These are phyloP conservation scores for Neurospora hispaniola DNA, from an alignment of 495 filamentous ascomycete species.

Conservation along the genomic window DNA sequence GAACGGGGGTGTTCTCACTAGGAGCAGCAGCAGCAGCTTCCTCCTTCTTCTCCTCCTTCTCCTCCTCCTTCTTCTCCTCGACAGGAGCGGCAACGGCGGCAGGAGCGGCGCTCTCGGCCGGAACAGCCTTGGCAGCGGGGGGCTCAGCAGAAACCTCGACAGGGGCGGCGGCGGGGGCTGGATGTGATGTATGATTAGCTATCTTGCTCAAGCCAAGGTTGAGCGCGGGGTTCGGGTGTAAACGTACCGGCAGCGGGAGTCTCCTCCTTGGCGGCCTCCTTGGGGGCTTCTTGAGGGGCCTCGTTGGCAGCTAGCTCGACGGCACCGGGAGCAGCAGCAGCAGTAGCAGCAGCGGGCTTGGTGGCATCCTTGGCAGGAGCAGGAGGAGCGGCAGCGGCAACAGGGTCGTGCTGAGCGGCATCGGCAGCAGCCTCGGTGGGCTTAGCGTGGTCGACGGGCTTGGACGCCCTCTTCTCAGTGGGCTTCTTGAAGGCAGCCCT, in stretches of 20 bases:
- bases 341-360: background rate
- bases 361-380: constrained; percentile 4
- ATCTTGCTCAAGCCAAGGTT: background rate
- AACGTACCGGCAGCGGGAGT: background rate
- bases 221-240: background rate
- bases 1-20: background rate
- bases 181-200: background rate
- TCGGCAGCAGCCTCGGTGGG: constrained; percentile 3
- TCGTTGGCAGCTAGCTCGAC: background rate
- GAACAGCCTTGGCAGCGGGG: background rate
- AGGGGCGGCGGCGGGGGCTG: constrained; percentile 1
- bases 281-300: background rate
- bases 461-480: constrained; percentile 10
- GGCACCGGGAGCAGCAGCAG: constrained; percentile 1
- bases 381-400: constrained; percentile 3
- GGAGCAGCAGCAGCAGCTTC: background rate
- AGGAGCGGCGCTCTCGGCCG: background rate
- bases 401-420: background rate
- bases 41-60: background rate
- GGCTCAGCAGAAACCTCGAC: constrained; percentile 8
- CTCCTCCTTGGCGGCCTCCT: background rate
- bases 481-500: constrained; percentile 27
- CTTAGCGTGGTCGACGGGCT: constrained; percentile 7
- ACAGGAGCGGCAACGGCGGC: background rate
- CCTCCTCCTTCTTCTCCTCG: constrained; percentile 32